Conservation (phyloP, 306 rosid species). For the barrel medic (Medicago truncatula) region MtrunA17r5.0-ANR NC_053045.1:29465001-29465500, state of each 20-base stretch:
- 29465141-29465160: not conserved
- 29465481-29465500: not conserved
- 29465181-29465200: not conserved
- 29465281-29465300: constrained; percentile 14
- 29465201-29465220: not conserved
- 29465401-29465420: not conserved
- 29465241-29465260: not conserved
- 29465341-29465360: constrained; percentile 46
- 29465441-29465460: constrained; percentile 58
- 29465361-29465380: constrained; percentile 50
- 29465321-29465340: constrained; percentile 52
- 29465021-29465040: no score
- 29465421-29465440: constrained; percentile 42
- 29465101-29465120: not conserved
- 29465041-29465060: no score
- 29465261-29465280: not conserved
- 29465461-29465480: constrained; percentile 52
- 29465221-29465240: not conserved
- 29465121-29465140: not conserved
- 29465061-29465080: no score
- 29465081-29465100: not conserved
- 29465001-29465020: no score
- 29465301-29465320: constrained; percentile 67
- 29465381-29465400: not conserved
- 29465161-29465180: not conserved